Conservation (phyloP, 2,329 filamentous ascomycete genomes). For the Lachnellula cervina region DNA sequence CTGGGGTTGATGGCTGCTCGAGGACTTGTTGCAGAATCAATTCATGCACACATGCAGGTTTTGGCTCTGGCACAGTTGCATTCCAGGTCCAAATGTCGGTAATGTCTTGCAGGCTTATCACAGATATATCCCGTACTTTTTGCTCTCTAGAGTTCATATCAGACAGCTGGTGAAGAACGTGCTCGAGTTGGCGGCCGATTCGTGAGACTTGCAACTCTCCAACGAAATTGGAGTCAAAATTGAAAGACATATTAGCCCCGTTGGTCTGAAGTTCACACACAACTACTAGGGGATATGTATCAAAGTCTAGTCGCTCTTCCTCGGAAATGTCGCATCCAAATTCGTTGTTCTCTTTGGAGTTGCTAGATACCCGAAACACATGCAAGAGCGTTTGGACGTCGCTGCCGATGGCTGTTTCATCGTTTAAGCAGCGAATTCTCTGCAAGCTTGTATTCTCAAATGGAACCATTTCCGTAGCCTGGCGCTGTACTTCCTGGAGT, state of each 20-base stretch:
- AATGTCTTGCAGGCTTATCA: background rate
- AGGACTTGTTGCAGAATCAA: slow-evolving; percentile 3
- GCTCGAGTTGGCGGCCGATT: background rate
- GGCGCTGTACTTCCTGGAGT: slow-evolving; percentile 31
- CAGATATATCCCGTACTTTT: background rate
- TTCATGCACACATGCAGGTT: slow-evolving; percentile 17
- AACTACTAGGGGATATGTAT: background rate
- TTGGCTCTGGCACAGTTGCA: slow-evolving; percentile 4
- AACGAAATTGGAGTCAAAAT: no score
- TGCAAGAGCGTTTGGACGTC: slow-evolving; percentile 5
- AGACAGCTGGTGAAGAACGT: background rate
- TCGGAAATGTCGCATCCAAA: background rate
- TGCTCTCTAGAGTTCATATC: background rate
- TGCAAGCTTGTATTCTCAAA: slow-evolving; percentile 19
- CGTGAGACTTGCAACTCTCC: background rate
- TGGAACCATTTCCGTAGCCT: slow-evolving; percentile 43
- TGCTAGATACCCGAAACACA: slow-evolving; percentile 10
- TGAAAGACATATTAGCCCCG: background rate
- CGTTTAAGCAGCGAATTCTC: slow-evolving; percentile 14
- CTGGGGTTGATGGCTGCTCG: slow-evolving; percentile 14
- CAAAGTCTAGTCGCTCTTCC: background rate
- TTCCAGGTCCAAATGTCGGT: slow-evolving; percentile 12
- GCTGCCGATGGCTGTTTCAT: slow-evolving; percentile 11
- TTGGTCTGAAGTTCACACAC: background rate
- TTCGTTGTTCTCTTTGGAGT: background rate